phyloP scores from a whole-genome alignment of 2,329 filamentous ascomycete species.

The Madurella mycetomatis region DNA sequence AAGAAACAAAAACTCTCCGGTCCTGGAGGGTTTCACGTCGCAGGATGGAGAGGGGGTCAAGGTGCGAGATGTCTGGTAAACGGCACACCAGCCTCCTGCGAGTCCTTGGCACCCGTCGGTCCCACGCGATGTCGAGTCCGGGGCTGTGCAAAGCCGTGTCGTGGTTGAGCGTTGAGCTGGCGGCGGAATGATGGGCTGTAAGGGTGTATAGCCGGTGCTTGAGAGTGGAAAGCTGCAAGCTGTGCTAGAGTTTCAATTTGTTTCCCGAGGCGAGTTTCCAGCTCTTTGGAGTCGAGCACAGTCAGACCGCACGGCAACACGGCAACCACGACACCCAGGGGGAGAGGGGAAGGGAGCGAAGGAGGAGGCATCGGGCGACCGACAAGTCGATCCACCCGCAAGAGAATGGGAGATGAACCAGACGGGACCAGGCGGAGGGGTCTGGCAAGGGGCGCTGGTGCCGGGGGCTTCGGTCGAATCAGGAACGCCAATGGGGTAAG shows the following conservation, averaged over 20 bases:
- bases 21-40: slow-evolving; percentile 36
- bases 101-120: slow-evolving; percentile 18
- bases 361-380: slow-evolving; percentile 15
- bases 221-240: slow-evolving; percentile 2
- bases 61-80: slow-evolving; percentile 13
- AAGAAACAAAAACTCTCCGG: slow-evolving; percentile 31
- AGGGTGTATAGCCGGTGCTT: background rate
- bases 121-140: slow-evolving; percentile 8
- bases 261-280: background rate
- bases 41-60: slow-evolving; percentile 31
- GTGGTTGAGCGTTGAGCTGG: background rate
- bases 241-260: slow-evolving; percentile 6
- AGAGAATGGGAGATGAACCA: slow-evolving; percentile 21
- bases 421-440: slow-evolving; percentile 14
- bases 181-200: background rate
- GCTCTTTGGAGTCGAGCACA: slow-evolving; percentile 1
- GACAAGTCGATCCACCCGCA: slow-evolving; percentile 9
- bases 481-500: slow-evolving; percentile 17
- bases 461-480: slow-evolving; percentile 24
- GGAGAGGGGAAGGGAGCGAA: slow-evolving; percentile 12
- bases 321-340: slow-evolving; percentile 3
- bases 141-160: slow-evolving; percentile 4
- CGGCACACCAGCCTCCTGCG: slow-evolving; percentile 19
- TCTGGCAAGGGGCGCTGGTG: slow-evolving; percentile 16
- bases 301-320: background rate